Conservation (phyloP, 805 yeast genomes). For the Candida vartiovaarae region DNA sequence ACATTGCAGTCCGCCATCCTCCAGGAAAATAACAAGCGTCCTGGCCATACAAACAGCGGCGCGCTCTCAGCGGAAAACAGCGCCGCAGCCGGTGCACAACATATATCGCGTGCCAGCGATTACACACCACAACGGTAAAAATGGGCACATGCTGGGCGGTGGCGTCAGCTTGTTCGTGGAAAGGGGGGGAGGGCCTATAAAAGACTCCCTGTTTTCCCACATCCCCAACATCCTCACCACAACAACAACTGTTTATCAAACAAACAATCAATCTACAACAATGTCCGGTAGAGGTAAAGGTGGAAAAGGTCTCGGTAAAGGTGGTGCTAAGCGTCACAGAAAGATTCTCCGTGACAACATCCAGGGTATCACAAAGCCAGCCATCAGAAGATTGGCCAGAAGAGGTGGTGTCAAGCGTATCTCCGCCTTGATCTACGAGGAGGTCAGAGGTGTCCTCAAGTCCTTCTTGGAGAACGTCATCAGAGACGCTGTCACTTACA, state of each 20-base stretch:
- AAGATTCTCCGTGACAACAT: constrained; percentile 99
- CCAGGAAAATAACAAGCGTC: neutral
- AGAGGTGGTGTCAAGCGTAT: constrained; percentile 99
- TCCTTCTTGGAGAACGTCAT: constrained; percentile 94
- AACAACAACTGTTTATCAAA: neutral
- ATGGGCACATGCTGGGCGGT: neutral
- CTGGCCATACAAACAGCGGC: constrained; percentile 1
- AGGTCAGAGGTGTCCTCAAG: constrained; percentile 95
- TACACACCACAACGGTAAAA: constrained; percentile 1
- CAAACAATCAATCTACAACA: constrained; percentile 18
- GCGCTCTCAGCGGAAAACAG: neutral
- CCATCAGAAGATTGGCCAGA: constrained; percentile 99
- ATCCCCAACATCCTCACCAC: neutral
- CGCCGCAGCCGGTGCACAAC: constrained; percentile 1
- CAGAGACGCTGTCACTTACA: constrained; percentile 98
- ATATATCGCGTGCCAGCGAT: neutral
- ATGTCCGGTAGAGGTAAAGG: constrained; percentile 99
- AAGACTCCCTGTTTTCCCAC: neutral
- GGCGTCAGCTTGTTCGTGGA: neutral
- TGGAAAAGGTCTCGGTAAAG: constrained; percentile 99
- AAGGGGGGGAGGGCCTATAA: neutral
- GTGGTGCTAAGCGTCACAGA: constrained; percentile 99
- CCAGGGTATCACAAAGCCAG: constrained; percentile 99
- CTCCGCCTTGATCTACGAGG: constrained; percentile 97
- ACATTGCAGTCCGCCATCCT: no score